Conservation (phyloP, 495 filamentous ascomycete genomes). For the Parathielavia appendiculata region DNA sequence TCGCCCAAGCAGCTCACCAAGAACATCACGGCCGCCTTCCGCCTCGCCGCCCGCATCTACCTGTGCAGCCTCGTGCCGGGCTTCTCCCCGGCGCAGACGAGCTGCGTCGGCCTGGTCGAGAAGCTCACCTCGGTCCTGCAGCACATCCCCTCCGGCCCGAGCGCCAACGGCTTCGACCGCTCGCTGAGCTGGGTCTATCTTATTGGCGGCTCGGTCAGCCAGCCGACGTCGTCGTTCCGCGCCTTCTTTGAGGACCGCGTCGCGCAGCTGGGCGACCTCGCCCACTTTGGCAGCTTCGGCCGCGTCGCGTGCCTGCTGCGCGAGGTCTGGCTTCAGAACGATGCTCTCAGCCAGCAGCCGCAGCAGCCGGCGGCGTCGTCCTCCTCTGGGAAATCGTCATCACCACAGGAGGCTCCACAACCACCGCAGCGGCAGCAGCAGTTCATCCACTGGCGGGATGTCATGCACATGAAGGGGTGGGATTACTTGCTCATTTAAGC, state of each 20-base stretch:
- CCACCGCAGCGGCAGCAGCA: slow-evolving; percentile 39
- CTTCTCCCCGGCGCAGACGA: slow-evolving; percentile 63
- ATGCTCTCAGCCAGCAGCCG: slow-evolving; percentile 33
- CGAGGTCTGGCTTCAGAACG: slow-evolving; percentile 75
- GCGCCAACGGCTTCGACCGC: slow-evolving; percentile 76
- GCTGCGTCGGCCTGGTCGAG: slow-evolving; percentile 66
- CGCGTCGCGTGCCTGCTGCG: slow-evolving; percentile 71
- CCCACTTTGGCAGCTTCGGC: slow-evolving; percentile 76
- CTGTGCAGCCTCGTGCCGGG: slow-evolving; percentile 90
- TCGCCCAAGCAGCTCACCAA: slow-evolving; percentile 73
- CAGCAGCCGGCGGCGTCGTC: slow-evolving; percentile 28
- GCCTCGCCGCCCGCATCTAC: slow-evolving; percentile 88
- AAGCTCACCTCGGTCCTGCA: slow-evolving; percentile 65
- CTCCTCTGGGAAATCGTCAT: slow-evolving; percentile 33
- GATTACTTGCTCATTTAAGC: slow-evolving; percentile 85
- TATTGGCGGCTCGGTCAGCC: slow-evolving; percentile 71
- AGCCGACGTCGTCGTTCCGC: slow-evolving; percentile 66
- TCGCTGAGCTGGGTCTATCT: slow-evolving; percentile 91
- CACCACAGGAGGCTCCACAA: slow-evolving; percentile 37
- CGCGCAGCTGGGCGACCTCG: slow-evolving; percentile 64
- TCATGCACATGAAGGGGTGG: slow-evolving; percentile 89
- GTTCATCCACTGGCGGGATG: slow-evolving; percentile 87
- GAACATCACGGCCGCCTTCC: slow-evolving; percentile 86
- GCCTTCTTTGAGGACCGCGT: slow-evolving; percentile 66
- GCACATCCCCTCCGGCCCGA: slow-evolving; percentile 69